Base-by-base conservation (phyloP, 176 grass and related monocot genomes). In the Chloris gayana region DNA sequence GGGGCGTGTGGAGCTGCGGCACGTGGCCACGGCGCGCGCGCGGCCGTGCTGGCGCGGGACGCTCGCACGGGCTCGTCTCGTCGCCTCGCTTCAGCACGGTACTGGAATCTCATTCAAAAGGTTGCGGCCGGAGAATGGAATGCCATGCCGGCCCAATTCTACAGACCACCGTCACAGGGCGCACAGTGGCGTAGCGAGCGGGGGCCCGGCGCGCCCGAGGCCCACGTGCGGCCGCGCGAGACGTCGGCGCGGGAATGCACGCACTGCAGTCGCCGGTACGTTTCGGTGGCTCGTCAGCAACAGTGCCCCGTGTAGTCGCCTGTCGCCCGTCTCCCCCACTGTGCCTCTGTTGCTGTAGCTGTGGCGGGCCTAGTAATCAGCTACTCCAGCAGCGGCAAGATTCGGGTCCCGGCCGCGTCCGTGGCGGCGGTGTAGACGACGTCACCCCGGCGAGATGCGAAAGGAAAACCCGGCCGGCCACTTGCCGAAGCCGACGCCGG, bases 271-370 rank as follows among this genome's bases (percentile, higher is more conserved):
- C 77, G 59, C 63, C 70, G 71, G 51, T 78, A 78, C 72, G 65
- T 71, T 70, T n/a, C n/a, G 45, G 13, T 14, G 56, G 58, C 24
- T 24, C 85, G 54, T 83, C 74, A 88, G 74, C 73, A 59, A 83
- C 80, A 78, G 86, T 87, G 21, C 45, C 24, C 45, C 47, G 70
- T 38, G 39, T 63, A 47, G 73, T 86, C 77, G 61, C 62, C 38
- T 37, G 29, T 69, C 73, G 64, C 39, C 50, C 44, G 57, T 62
- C 33, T 24, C 10, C 30, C 53, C 53, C 53, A 56, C 21, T 24
- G 53, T 56, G 39, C 50, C 58, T 31, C 82, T 85, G 82, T 84
- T 78, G 65, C 65, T 49, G 74, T 37, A 37, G 35, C 35, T 37
- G 35, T 5, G 35, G 35, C 35, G 35, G 35, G 35, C 35, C 35